Conservation (phyloP, 441 rosid genomes). For the Corymbia calophylla region DNA sequence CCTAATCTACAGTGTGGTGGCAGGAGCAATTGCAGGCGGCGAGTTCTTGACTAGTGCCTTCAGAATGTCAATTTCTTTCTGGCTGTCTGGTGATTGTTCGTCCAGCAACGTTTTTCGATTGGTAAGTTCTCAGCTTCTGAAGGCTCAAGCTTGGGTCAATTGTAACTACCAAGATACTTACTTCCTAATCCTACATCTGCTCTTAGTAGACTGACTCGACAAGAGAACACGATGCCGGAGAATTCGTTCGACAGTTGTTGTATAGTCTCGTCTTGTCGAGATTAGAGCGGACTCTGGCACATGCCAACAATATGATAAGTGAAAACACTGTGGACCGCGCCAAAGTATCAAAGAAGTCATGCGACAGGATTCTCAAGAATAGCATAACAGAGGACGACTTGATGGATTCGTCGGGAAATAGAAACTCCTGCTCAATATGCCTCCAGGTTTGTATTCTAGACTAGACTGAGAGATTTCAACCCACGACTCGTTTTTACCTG, state of each 20-base stretch:
- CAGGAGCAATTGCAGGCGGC: constrained; percentile 27
- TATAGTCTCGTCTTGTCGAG: neutral
- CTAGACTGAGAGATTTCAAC: neutral
- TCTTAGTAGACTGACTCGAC: neutral
- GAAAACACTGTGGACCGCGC: rapidly evolving
- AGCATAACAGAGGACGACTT: neutral
- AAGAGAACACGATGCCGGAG: neutral
- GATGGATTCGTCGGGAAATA: constrained; percentile 15
- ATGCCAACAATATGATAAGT: neutral
- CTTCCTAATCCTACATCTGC: neutral
- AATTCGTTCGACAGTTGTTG: neutral
- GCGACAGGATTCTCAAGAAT: neutral
- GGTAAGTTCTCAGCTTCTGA: constrained; percentile 2
- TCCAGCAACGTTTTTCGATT: constrained; percentile 1
- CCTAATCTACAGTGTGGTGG: constrained; percentile 14
- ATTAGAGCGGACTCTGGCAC: neutral
- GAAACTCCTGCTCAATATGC: constrained; percentile 28
- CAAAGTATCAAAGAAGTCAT: neutral
- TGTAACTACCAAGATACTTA: neutral
- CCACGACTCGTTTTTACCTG: neutral
- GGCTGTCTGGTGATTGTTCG: constrained; percentile 7
- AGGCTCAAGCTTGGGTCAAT: neutral
- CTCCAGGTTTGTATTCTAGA: constrained; percentile 23
- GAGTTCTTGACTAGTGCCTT: constrained; percentile 9
- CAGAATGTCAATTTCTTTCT: constrained; percentile 2